Base-by-base conservation (phyloP, 73 alveolate genomes). In the Blepharisma stoltei region DNA sequence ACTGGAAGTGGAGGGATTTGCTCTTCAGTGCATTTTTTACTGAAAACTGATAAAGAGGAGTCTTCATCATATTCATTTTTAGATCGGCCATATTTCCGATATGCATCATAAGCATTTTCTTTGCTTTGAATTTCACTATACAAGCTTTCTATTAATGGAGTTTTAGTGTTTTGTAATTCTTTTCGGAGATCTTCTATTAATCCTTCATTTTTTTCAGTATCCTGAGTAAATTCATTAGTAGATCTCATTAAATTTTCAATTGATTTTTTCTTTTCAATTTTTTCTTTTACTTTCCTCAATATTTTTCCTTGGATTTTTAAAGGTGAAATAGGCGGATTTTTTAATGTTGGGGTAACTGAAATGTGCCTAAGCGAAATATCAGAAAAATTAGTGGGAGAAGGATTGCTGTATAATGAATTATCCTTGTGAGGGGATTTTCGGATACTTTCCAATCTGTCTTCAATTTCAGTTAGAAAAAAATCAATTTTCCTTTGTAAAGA, bases 81-180 rank as follows among this genome's bases (percentile, higher is more conserved):
- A 25, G 14, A 38, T n/a, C 73, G 73, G 18, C 14, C 46, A 60
- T 60, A 14, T 60, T 60, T 60, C 41, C 41, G 41, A 60, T 60
- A 60, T 18, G 73, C 23, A 8, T 18, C 45, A 60, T 14, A 60
- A 8, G 73, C 14, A 38, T 60, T n/a, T 25, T 60, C 73, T 14
- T 60, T 60, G 2, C 46, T 60, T 25, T 8, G 14, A 14, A 60
- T 60, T 25, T 60, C 18, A n/a, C n/a, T 9, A 25, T 18, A 60
- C 23, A 60, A 60, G 47, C 23, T 38, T 25, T 60, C 73, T 8
- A 60, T 60, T 8, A n/a, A 60, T 14, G 73, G 73, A 60, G 73
- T 18, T 5, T 60, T 60, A 14, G 23, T 5, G 2, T 14, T 25
- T 25, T 38, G 46, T 60, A 60, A 60, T 9, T 11, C 11, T 25